Percentiles rank a stretch among this genome's conserved stretches.
Evolutionary conservation across 768 basidiomycete genomes (phyloP).

Genomic region (Gloeostereum incarnatum): DNA sequence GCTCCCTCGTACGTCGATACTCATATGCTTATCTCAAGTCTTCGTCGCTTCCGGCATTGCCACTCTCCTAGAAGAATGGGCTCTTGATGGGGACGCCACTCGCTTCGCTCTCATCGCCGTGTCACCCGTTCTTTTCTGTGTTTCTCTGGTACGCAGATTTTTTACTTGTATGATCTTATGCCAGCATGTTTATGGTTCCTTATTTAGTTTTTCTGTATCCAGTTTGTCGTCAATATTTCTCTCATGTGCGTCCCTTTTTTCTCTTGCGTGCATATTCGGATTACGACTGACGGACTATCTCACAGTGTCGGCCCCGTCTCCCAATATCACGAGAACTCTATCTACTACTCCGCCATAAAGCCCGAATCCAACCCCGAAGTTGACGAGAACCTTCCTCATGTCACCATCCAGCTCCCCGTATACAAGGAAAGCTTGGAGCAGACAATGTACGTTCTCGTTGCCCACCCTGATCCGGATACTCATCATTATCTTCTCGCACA

Average conservation of each 20-base stretch:
- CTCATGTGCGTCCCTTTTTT: constrained; percentile 10
- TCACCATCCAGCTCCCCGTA: constrained; percentile 79
- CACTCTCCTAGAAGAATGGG: constrained; percentile 56
- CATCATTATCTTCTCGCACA: constrained; percentile 14
- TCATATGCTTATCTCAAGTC: too few relatives aligned
- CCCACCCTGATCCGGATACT: background rate
- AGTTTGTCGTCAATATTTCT: constrained; percentile 52
- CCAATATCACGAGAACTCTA: constrained; percentile 79
- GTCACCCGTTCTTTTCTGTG: constrained; percentile 64
- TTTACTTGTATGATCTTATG: too few relatives aligned
- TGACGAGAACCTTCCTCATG: constrained; percentile 63
- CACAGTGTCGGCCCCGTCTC: constrained; percentile 61
- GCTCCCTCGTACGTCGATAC: constrained; percentile 1
- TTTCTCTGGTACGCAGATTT: constrained; percentile 52
- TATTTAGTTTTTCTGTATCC: constrained; percentile 70
- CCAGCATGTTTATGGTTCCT: too few relatives aligned
- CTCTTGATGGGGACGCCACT: constrained; percentile 49
- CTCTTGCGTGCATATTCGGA: background rate
- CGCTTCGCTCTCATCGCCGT: constrained; percentile 63
- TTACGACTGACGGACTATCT: background rate
- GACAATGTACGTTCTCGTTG: constrained; percentile 51
- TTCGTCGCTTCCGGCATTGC: constrained; percentile 53
- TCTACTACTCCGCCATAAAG: constrained; percentile 67
- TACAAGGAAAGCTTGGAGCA: constrained; percentile 76
- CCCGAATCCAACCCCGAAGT: constrained; percentile 60